Conservation (phyloP, 1,139 yeast genomes). For the Petasospora rhodanensis region DNA sequence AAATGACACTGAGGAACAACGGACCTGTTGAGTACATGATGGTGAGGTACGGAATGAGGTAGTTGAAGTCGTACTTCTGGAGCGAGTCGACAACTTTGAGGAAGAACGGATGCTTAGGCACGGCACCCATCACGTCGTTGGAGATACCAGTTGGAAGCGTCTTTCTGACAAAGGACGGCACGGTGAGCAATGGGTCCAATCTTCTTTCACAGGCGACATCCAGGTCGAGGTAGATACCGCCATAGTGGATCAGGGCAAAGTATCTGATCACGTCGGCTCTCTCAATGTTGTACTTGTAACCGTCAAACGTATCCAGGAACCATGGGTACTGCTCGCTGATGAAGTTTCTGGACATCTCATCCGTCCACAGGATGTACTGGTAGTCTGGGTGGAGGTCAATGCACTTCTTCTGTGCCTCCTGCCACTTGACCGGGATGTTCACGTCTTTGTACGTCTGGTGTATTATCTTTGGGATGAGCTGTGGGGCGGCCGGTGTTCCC, state of each 20-base stretch:
- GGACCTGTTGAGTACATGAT: slow-evolving; percentile 96
- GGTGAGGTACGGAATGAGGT: slow-evolving; percentile 83
- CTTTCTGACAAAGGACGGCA: slow-evolving; percentile 82
- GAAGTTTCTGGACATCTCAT: slow-evolving; percentile 73
- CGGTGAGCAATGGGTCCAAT: slow-evolving; percentile 74
- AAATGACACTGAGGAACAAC: slow-evolving; percentile 73
- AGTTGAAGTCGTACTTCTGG: slow-evolving; percentile 56
- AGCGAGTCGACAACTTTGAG: slow-evolving; percentile 62
- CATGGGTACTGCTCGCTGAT: slow-evolving; percentile 77
- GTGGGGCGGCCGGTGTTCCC: slow-evolving; percentile 39
- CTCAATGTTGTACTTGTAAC: slow-evolving; percentile 75
- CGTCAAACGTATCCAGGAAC: slow-evolving; percentile 77
- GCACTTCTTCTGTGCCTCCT: slow-evolving; percentile 70
- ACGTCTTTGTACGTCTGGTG: slow-evolving; percentile 88
- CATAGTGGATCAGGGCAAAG: slow-evolving; percentile 76
- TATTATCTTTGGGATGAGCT: slow-evolving; percentile 78
- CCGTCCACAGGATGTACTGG: slow-evolving; percentile 88
- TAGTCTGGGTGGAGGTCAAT: slow-evolving; percentile 80
- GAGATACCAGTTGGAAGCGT: slow-evolving; percentile 90
- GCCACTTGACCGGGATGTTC: slow-evolving; percentile 78
- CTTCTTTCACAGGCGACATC: slow-evolving; percentile 82
- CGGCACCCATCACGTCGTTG: slow-evolving; percentile 89
- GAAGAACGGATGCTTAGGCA: slow-evolving; percentile 85
- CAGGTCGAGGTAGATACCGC: slow-evolving; percentile 87
- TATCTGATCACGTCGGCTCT: slow-evolving; percentile 93